Evolutionary conservation across 441 rosid species (phyloP).

Genomic region (Brassica hybrid): DNA sequence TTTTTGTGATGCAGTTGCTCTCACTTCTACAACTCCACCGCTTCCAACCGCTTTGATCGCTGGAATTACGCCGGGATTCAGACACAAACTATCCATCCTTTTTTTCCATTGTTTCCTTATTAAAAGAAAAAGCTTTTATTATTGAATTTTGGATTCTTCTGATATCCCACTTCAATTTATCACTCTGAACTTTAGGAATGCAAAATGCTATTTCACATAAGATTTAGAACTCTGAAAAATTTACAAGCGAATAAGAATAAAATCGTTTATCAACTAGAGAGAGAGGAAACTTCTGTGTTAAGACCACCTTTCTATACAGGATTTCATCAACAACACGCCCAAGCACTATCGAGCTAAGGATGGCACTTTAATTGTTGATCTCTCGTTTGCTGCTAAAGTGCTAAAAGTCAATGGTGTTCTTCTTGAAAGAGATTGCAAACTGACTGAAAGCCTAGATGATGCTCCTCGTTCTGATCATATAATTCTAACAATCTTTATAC

Average conservation of each 20-base stretch:
- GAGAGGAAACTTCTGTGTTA: conserved; percentile 18
- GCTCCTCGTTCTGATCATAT: too few relatives aligned
- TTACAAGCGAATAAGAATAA: conserved; percentile 7
- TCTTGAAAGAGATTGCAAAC: too few relatives aligned
- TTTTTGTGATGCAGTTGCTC: conserved; percentile 54
- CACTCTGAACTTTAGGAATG: not conserved
- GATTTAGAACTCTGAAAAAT: conserved; percentile 33
- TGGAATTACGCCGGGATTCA: conserved; percentile 62
- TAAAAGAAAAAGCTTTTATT: not conserved
- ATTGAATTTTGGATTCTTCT: not conserved
- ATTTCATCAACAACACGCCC: too few relatives aligned
- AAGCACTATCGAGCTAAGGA: too few relatives aligned
- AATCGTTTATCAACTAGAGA: not conserved
- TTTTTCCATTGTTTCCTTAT: not conserved
- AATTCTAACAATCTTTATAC: too few relatives aligned
- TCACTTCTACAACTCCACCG: conserved; percentile 50
- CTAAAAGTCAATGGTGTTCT: too few relatives aligned
- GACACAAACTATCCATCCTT: conserved; percentile 68
- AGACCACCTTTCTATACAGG: too few relatives aligned
- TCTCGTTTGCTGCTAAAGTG: too few relatives aligned
- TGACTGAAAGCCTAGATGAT: too few relatives aligned
- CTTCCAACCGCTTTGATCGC: conserved; percentile 53
- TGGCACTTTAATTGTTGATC: too few relatives aligned
- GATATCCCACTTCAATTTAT: not conserved
- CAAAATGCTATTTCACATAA: conserved; percentile 19